These are phyloP conservation scores for Phragmites australis DNA, from an alignment of 176 grass and related monocot species.

Conservation along the genomic window DNA sequence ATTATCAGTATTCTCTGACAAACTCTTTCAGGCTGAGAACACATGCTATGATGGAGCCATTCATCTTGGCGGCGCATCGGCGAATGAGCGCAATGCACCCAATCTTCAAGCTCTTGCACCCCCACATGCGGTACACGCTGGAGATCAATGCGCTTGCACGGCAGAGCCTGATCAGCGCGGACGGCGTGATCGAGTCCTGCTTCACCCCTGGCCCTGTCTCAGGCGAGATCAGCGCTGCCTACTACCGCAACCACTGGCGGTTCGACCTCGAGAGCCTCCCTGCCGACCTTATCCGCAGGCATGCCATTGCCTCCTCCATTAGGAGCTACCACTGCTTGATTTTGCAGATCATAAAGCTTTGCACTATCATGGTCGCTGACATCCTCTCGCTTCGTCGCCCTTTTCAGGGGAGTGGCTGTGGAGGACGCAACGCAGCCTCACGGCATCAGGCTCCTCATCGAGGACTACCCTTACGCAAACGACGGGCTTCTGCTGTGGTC, in stretches of 20 bases:
- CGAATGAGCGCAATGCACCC: constrained; percentile 92
- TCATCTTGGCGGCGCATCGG: constrained; percentile 88
- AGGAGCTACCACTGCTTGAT: not conserved
- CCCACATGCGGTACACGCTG: constrained; percentile 92
- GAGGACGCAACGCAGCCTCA: constrained; percentile 73
- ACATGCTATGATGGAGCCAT: constrained; percentile 89
- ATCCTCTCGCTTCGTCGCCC: not conserved
- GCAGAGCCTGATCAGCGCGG: constrained; percentile 92
- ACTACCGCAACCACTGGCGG: constrained; percentile 76
- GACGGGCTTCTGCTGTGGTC: constrained; percentile 95
- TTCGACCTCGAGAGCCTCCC: constrained; percentile 89
- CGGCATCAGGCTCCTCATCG: constrained; percentile 76
- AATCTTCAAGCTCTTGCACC: constrained; percentile 89
- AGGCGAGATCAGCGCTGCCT: constrained; percentile 74
- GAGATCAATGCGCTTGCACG: constrained; percentile 95
- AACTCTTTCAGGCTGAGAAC: constrained; percentile 76
- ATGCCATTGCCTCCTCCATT: not conserved
- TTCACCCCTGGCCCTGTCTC: constrained; percentile 82
- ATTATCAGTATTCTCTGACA: not conserved
- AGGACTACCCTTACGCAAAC: constrained; percentile 93
- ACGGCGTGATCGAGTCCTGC: constrained; percentile 93
- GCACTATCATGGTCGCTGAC: not conserved
- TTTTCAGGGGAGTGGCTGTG: constrained; percentile 74
- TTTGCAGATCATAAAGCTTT: not conserved
- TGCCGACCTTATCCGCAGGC: constrained; percentile 85